These are phyloP conservation scores for Eucalyptus cloeziana DNA, from an alignment of 345 rosid genomes.

Conservation along the genomic window DNA sequence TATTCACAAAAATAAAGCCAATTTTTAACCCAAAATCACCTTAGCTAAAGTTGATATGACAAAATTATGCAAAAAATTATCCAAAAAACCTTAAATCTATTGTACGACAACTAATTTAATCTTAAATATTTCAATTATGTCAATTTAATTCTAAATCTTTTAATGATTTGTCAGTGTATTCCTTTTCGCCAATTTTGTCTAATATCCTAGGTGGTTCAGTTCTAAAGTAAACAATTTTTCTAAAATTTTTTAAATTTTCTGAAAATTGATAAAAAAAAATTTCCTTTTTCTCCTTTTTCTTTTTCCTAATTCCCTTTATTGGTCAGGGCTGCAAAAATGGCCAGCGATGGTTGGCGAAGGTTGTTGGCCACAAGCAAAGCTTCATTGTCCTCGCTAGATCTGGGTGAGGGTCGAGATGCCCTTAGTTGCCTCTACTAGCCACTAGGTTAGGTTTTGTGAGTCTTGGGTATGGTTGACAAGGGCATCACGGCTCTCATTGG, in stretches of 20 bases:
- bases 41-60: not conserved
- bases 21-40: not conserved
- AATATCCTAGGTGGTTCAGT: too few species aligned
- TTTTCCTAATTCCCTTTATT: not conserved
- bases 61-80: not conserved
- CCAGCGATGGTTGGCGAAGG: not conserved
- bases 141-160: too few species aligned
- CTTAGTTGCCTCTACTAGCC: not conserved
- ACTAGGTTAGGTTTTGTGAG: not conserved
- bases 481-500: not conserved
- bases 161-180: not conserved
- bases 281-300: not conserved
- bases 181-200: not conserved
- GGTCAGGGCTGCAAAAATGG: not conserved
- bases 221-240: not conserved
- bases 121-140: fast-evolving
- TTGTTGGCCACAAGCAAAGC: not conserved
- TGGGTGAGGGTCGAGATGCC: not conserved
- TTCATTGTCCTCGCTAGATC: too few species aligned
- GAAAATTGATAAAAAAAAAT: not conserved
- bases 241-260: not conserved
- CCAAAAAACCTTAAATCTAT: not conserved
- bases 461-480: fast-evolving
- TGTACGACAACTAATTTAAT: fast-evolving
- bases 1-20: not conserved